phyloP scores from a whole-genome alignment of 2,329 filamentous ascomycete genomes.

The Diplodia corticola region DNA sequence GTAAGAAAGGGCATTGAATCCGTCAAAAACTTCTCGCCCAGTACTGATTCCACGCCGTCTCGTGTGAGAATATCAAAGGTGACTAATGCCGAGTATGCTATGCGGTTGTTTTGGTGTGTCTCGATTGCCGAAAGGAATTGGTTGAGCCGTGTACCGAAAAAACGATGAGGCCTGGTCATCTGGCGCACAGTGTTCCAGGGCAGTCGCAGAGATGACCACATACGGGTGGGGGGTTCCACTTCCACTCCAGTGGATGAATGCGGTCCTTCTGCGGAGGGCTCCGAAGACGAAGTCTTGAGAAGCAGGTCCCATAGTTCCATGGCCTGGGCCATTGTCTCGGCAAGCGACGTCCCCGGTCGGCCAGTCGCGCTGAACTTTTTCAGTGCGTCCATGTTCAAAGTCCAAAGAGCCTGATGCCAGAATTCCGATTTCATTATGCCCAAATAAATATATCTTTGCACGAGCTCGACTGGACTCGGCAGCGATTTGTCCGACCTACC shows the following conservation, averaged over 20 bases:
- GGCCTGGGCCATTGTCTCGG: not conserved
- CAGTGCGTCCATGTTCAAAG: constrained; percentile 31
- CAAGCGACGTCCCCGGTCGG: not conserved
- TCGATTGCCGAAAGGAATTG: not conserved
- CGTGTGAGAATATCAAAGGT: constrained; percentile 34
- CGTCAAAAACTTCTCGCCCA: constrained; percentile 27
- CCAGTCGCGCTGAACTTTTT: not conserved
- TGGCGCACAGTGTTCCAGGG: not conserved
- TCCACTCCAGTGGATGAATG: not conserved
- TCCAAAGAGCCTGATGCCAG: constrained; percentile 30
- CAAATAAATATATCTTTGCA: constrained; percentile 35
- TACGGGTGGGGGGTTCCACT: not conserved
- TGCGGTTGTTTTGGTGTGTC: not conserved
- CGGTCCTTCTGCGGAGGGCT: not conserved
- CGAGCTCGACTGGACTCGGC: constrained; percentile 30
- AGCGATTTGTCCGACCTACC: constrained; percentile 17
- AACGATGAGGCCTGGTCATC: not conserved
- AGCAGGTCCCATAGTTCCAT: not conserved
- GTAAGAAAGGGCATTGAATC: constrained; percentile 33
- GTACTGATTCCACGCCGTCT: constrained; percentile 22
- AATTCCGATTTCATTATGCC: constrained; percentile 30
- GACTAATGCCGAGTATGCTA: constrained; percentile 31
- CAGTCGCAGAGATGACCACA: constrained; percentile 6
- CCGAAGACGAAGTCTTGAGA: not conserved
- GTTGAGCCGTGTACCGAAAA: not conserved